Percentiles rank a stretch among this genome's conserved stretches.
These are phyloP conservation scores for Schizochytrium sp. DNA, from an alignment of 108 stramenopile species.

Conservation along the genomic window DNA sequence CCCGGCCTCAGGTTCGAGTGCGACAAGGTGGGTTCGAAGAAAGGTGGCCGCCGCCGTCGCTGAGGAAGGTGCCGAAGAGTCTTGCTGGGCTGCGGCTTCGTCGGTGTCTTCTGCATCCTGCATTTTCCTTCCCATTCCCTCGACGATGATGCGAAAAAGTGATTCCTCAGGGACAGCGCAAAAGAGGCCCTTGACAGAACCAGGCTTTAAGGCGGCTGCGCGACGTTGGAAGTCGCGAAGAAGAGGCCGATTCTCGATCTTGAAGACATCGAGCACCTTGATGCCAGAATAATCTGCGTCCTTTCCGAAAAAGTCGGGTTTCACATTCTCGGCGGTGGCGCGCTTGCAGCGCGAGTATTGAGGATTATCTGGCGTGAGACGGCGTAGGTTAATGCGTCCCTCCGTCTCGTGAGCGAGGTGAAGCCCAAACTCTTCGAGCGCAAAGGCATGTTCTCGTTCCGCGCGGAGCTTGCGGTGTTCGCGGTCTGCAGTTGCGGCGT, in stretches of 20 bases:
- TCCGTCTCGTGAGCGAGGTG: constrained; percentile 33
- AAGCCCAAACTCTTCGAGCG: not conserved
- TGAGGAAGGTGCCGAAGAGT: not conserved
- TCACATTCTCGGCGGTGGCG: constrained; percentile 41
- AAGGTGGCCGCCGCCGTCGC: not conserved
- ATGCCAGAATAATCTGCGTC: constrained; percentile 25
- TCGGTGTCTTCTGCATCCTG: not conserved
- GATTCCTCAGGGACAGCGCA: constrained; percentile 30
- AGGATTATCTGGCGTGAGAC: constrained; percentile 30
- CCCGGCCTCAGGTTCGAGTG: not conserved
- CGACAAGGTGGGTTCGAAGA: not conserved
- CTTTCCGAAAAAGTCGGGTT: constrained; percentile 29
- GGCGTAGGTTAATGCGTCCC: constrained; percentile 25
- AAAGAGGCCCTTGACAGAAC: constrained; percentile 44
- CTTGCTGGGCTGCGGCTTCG: not conserved
- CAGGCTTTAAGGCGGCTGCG: constrained; percentile 16
- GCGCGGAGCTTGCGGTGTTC: not conserved
- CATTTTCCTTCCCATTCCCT: constrained; percentile 10
- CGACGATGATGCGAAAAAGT: constrained; percentile 27
- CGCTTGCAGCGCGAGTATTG: constrained; percentile 38
- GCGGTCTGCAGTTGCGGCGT: not conserved
- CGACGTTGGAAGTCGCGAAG: constrained; percentile 28
- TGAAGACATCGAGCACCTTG: constrained; percentile 37
- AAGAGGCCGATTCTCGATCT: constrained; percentile 26
- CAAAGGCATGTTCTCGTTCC: not conserved